phyloP scores from a whole-genome alignment of 2,329 filamentous ascomycete species.

The Ophiocordyceps camponoti-floridani region DNA sequence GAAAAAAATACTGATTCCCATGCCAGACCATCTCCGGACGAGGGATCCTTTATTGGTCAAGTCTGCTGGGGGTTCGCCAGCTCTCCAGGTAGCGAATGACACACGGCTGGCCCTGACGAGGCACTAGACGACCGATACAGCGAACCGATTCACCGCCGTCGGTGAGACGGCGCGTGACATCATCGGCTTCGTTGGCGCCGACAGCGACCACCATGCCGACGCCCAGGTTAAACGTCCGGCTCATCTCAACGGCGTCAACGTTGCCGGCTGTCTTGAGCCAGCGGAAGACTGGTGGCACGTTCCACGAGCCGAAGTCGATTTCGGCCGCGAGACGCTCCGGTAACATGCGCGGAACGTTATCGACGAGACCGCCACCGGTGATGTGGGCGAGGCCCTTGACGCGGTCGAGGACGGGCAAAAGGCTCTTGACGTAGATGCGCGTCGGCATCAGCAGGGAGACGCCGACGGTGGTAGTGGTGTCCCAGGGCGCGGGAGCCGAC shows the following conservation, averaged over 20 bases:
- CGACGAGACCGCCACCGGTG: constrained; percentile 79
- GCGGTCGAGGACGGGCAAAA: constrained; percentile 49
- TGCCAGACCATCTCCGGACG: too few species aligned
- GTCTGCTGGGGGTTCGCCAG: too few species aligned
- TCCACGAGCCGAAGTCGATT: constrained; percentile 62
- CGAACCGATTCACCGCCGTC: constrained; percentile 52
- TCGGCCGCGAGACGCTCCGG: constrained; percentile 61
- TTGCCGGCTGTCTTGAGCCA: constrained; percentile 69
- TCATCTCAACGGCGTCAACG: constrained; percentile 64
- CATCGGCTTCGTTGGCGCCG: constrained; percentile 40
- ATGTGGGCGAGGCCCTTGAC: constrained; percentile 94
- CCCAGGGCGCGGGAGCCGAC: constrained; percentile 61
- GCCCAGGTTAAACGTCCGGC: constrained; percentile 84
- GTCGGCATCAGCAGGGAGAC: constrained; percentile 74
- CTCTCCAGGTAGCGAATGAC: constrained; percentile 14
- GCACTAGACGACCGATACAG: constrained; percentile 53
- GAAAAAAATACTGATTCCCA: too few species aligned
- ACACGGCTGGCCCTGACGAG: constrained; percentile 24
- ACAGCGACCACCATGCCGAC: constrained; percentile 89
- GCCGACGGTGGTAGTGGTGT: constrained; percentile 43
- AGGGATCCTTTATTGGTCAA: too few species aligned
- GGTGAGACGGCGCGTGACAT: constrained; percentile 41
- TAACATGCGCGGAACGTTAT: constrained; percentile 92
- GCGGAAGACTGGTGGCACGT: constrained; percentile 59
- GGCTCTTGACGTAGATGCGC: constrained; percentile 75